Evolutionary conservation across 805 yeast genomes (phyloP), one percentile per base, ranked within the genome.

Genomic region (Saccharomycopsis fibuligera): DNA sequence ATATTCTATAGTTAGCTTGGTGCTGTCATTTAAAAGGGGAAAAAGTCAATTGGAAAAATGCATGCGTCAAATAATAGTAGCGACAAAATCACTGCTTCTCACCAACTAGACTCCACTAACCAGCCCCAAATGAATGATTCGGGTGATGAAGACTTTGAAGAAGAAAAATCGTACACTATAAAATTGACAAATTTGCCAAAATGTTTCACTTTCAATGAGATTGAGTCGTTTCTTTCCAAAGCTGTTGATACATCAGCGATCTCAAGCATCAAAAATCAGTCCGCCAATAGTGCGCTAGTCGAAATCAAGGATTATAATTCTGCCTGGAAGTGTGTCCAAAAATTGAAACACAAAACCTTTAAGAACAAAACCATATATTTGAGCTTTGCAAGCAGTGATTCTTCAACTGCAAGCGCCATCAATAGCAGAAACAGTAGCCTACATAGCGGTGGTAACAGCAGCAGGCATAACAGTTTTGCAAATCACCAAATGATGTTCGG

Each of bases 281-380:
- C 25, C 17, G 36, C n/a, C 25, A n/a, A n/a, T n/a, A 9, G 5
- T 5, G 45, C 45, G 6, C n/a, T 19, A 16, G 31, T 42, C 6
- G 37, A 31, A 4, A 21, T 44, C 12, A 22, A 22, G 8, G 42
- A 23, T 5, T 44, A 44, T 22, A 44, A 44, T 30, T 14, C 35
- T 16, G 48, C 48, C 17, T 44, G 48, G 48, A 44, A 44, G 22
- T 44, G 48, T 37, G 48, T 44, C n/a, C 17, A 25, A 6, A 27
- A 4, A 12, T 19, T 44, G 21, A 16, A 44, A n/a, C 42, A 35
- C 8, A 23, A 16, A 16, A 5, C 36, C 5, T 36, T 19, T 16
- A 37, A 35, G 29, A 37, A 44, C 35, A 44, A 25, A 21, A 27
- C 30, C 8, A 5, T 36, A 4, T 3, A 8, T n/a, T 29, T 44